Conservation (phyloP, 495 filamentous ascomycete genomes). For the Tuber microsphaerosporum region DNA sequence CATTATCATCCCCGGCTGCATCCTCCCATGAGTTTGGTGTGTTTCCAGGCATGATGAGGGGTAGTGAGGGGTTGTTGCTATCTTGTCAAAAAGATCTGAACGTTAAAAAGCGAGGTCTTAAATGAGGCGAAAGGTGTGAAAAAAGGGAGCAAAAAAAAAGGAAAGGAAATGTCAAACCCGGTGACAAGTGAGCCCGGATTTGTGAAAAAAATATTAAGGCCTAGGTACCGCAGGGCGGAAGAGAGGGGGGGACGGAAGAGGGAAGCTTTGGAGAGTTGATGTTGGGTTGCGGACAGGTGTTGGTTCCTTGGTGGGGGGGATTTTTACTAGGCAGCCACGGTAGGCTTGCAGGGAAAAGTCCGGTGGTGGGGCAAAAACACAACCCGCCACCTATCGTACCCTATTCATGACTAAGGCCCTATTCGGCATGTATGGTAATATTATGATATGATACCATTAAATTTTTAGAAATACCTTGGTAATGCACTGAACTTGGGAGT, state of each 20-base stretch:
- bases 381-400: not conserved
- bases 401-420: not conserved
- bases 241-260: not conserved
- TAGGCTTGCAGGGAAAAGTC: not conserved
- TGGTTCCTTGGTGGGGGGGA: not conserved
- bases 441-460: too few relatives aligned
- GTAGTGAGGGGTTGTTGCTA: conserved; percentile 33
- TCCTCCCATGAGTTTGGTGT: conserved; percentile 91
- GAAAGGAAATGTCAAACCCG: not conserved
- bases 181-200: not conserved
- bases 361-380: not conserved
- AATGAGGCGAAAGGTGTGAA: not conserved
- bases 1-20: conserved; percentile 78
- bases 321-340: not conserved
- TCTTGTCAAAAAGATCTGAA: not conserved
- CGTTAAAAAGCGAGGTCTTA: not conserved
- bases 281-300: not conserved
- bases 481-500: too few relatives aligned
- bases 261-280: not conserved
- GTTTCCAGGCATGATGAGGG: conserved; percentile 64
- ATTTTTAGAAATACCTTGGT: too few relatives aligned
- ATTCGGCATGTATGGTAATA: too few relatives aligned
- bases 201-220: not conserved
- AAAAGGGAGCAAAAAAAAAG: not conserved
- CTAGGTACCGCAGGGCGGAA: not conserved